phyloP scores from a whole-genome alignment of 129 eudicot genomes.

The Artemisia argyi region DNA sequence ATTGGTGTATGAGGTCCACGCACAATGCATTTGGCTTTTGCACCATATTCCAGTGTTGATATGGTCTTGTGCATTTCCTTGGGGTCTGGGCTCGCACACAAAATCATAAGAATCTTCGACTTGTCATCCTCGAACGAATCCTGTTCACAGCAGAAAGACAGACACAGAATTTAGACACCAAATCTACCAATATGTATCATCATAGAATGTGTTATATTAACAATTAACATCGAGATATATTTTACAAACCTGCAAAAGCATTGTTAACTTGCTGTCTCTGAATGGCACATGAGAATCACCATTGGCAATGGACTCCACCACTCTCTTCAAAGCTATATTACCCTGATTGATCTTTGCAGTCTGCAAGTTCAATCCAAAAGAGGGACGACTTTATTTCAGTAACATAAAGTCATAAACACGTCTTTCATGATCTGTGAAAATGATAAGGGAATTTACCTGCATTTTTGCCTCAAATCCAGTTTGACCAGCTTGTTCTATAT shows the following conservation, averaged over 20 bases:
- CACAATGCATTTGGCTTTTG: conserved; percentile 94
- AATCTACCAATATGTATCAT: background rate
- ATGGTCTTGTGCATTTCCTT: conserved; percentile 93
- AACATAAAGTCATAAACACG: background rate
- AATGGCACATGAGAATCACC: conserved; percentile 99
- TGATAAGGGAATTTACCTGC: conserved; percentile 55
- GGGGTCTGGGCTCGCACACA: conserved; percentile 97
- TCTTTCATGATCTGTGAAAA: background rate
- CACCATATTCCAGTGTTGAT: conserved; percentile 92
- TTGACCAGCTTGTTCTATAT: conserved; percentile 98
- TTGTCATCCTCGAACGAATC: conserved; percentile 97
- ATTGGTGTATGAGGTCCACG: conserved; percentile 83
- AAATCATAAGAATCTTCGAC: conserved; percentile 90
- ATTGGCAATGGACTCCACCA: conserved; percentile 96
- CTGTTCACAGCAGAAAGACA: conserved; percentile 23
- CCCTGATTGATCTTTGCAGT: conserved; percentile 98
- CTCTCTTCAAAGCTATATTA: conserved; percentile 88
- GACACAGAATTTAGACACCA: background rate
- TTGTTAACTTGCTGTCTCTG: conserved; percentile 95
- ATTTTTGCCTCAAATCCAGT: conserved; percentile 89
- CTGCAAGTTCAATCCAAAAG: conserved; percentile 40
- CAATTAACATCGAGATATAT: background rate
- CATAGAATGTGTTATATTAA: background rate
- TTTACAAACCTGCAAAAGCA: conserved; percentile 85
- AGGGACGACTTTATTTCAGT: too few species aligned